Evolutionary conservation across 768 basidiomycete species (phyloP).

Genomic region (Dacryopinax primogenitus): DNA sequence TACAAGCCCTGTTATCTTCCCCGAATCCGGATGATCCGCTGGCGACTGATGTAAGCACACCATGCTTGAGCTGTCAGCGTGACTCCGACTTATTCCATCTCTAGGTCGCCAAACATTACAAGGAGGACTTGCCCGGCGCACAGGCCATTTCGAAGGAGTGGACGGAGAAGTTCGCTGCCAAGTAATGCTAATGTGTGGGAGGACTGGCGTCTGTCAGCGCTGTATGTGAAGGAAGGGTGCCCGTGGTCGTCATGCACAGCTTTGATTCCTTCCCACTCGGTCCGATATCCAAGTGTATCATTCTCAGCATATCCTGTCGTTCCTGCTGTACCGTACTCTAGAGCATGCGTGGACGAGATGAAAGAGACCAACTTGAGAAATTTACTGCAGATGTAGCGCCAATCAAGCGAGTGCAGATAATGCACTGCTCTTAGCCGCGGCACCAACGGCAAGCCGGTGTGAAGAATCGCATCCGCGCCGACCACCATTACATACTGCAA

Average conservation of each 20-base stretch:
- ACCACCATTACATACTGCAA: neutral
- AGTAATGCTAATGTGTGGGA: neutral
- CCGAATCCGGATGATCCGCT: constrained; percentile 96
- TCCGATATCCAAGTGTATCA: constrained; percentile 8
- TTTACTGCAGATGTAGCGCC: neutral
- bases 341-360: neutral
- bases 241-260: neutral
- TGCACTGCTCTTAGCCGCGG: neutral
- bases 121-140: constrained; percentile 90
- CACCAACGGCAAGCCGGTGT: neutral
- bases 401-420: no score
- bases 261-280: neutral
- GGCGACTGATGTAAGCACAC: constrained; percentile 58
- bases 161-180: constrained; percentile 73
- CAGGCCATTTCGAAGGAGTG: constrained; percentile 87
- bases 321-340: constrained; percentile 2
- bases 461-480: neutral
- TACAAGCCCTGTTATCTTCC: constrained; percentile 91
- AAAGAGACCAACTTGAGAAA: neutral
- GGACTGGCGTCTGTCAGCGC: neutral
- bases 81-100: neutral
- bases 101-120: constrained; percentile 82
- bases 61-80: neutral
- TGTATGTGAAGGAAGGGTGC: neutral
- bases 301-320: constrained; percentile 3